Conservation (phyloP, 495 filamentous ascomycete species). For the Podospora bellae-mahoneyi region DNA sequence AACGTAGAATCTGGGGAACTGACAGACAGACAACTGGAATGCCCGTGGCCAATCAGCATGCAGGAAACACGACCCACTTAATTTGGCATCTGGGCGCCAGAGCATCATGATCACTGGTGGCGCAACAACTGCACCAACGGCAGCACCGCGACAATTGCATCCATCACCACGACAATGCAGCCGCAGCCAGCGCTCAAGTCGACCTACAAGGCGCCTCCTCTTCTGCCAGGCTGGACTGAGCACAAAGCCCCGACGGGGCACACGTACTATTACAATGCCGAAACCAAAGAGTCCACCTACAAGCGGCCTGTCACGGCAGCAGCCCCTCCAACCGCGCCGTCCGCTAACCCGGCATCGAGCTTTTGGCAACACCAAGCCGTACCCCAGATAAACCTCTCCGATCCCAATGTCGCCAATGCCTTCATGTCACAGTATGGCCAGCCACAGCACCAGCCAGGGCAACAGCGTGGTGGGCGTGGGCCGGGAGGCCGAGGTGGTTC, state of each 20-base stretch:
- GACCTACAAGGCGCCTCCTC: conserved; percentile 59
- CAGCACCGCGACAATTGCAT: neutral
- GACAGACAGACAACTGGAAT: no score
- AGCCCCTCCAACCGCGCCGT: conserved; percentile 29
- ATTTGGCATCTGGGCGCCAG: neutral
- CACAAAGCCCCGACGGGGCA: conserved; percentile 89
- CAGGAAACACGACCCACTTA: neutral
- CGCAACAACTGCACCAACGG: neutral
- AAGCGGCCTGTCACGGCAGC: conserved; percentile 55
- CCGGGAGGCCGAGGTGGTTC: conserved; percentile 47
- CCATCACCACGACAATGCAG: conserved; percentile 39
- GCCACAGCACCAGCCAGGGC: conserved; percentile 22
- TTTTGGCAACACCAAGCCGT: conserved; percentile 46
- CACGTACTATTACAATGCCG: conserved; percentile 83
- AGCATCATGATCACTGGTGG: neutral
- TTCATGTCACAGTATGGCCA: conserved; percentile 46
- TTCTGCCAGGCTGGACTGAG: conserved; percentile 84
- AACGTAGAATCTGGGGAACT: no score
- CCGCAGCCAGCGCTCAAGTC: conserved; percentile 50
- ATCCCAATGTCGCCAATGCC: conserved; percentile 44
- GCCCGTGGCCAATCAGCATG: neutral
- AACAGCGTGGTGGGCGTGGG: conserved; percentile 35
- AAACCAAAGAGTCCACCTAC: conserved; percentile 86
- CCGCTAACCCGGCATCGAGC: conserved; percentile 22
- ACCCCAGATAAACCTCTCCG: conserved; percentile 44